phyloP scores from a whole-genome alignment of 257 asterid genomes.

The Schizonepeta tenuifolia region DNA sequence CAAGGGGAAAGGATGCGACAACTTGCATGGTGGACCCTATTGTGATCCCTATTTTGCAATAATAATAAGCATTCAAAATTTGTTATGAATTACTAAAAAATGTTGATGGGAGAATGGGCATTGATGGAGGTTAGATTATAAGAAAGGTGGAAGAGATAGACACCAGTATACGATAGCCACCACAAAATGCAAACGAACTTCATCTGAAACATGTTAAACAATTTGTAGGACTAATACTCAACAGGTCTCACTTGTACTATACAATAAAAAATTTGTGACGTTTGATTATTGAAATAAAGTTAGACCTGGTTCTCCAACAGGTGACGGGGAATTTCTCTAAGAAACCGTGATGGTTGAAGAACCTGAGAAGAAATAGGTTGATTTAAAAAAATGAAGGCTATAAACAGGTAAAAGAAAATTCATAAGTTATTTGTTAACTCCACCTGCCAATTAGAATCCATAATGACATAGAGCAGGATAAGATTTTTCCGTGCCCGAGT shows the following conservation, averaged over 20 bases:
- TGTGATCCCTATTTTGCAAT: too few relatives aligned
- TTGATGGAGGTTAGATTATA: not conserved
- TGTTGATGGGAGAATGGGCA: not conserved
- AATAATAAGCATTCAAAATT: not conserved
- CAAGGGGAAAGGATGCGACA: too few relatives aligned
- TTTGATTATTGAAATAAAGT: slow-evolving; percentile 15
- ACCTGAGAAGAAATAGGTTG: slow-evolving; percentile 54
- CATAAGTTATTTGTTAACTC: slow-evolving; percentile 30
- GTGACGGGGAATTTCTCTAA: slow-evolving; percentile 87
- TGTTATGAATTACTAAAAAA: not conserved
- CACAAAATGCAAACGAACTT: not conserved
- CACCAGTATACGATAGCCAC: not conserved
- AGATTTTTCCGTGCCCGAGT: slow-evolving; percentile 92
- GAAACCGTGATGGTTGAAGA: slow-evolving; percentile 95
- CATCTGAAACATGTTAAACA: not conserved
- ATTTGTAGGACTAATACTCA: not conserved
- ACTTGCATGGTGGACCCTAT: too few relatives aligned
- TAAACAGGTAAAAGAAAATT: slow-evolving; percentile 22
- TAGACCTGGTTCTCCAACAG: slow-evolving; percentile 72
- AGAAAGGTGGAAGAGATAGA: not conserved
- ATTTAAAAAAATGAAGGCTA: slow-evolving; percentile 34
- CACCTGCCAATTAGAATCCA: slow-evolving; percentile 98
- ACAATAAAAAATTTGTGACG: not conserved
- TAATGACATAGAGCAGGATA: slow-evolving; percentile 67
- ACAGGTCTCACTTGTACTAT: slow-evolving; percentile 3